These are phyloP conservation scores for Acacia concinna DNA, from an alignment of 331 rosid genomes.

Conservation along the genomic window DNA sequence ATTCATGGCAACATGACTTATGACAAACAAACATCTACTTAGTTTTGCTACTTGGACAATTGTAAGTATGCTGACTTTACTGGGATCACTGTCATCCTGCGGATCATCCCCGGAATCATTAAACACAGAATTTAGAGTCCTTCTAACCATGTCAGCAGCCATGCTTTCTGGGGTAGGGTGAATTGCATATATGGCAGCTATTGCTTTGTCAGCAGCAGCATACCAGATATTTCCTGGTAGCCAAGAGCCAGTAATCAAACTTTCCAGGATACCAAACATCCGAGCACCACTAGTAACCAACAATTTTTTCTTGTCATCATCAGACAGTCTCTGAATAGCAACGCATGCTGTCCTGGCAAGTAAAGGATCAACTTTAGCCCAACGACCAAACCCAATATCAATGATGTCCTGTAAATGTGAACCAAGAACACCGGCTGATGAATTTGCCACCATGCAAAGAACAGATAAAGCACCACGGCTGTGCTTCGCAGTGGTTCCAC, in stretches of 20 bases:
- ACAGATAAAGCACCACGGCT: conserved; percentile 89
- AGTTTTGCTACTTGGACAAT: conserved; percentile 71
- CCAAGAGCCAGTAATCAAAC: conserved; percentile 74
- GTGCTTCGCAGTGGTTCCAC: conserved; percentile 89
- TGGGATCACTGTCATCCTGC: conserved; percentile 53
- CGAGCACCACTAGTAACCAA: conserved; percentile 62
- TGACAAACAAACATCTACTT: conserved; percentile 72
- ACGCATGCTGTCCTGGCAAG: conserved; percentile 91
- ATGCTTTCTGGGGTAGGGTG: conserved; percentile 88
- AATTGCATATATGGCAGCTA: conserved; percentile 75
- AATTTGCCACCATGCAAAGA: conserved; percentile 93
- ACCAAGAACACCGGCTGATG: conserved; percentile 67
- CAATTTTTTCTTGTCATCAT: conserved; percentile 73
- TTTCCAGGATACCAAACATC: conserved; percentile 71
- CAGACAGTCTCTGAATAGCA: conserved; percentile 83
- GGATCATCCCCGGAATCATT: conserved; percentile 52
- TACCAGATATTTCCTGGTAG: conserved; percentile 88
- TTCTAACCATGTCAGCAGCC: conserved; percentile 69
- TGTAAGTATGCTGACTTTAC: conserved; percentile 43
- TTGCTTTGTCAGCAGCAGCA: conserved; percentile 90
- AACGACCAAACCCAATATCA: conserved; percentile 95
- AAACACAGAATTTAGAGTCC: conserved; percentile 59
- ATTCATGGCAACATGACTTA: conserved; percentile 91
- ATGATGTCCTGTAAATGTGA: conserved; percentile 86
- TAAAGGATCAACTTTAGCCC: conserved; percentile 94